phyloP scores from a whole-genome alignment of 2,329 filamentous ascomycete species.

The Ophiosphaerella narmari region DNA sequence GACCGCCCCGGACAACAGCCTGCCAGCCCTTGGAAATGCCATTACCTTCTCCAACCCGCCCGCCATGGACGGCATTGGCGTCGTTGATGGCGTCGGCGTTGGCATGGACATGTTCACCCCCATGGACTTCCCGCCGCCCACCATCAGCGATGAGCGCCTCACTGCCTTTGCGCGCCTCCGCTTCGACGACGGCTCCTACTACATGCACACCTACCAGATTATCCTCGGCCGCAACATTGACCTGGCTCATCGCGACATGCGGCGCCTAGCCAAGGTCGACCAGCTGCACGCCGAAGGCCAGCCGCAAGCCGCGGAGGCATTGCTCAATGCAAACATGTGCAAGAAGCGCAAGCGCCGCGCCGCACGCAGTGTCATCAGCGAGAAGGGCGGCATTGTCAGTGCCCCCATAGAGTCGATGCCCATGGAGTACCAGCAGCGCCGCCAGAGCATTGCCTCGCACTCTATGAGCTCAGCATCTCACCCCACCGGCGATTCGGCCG shows the following conservation, averaged over 20 bases:
- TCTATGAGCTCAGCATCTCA: conserved; percentile 57
- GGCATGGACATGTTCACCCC: conserved; percentile 9
- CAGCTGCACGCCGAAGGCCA: conserved; percentile 32
- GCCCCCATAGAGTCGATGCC: conserved; percentile 40
- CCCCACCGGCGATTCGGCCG: conserved; percentile 39
- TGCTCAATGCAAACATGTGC: conserved; percentile 22
- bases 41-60: conserved; percentile 23
- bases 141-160: conserved; percentile 46
- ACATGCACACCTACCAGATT: conserved; percentile 76
- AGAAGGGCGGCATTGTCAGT: conserved; percentile 68
- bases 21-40: conserved; percentile 26
- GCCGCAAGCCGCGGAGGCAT: conserved; percentile 25
- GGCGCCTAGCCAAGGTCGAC: conserved; percentile 47
- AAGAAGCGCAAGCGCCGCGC: conserved; percentile 56
- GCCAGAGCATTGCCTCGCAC: conserved; percentile 48
- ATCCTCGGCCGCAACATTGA: conserved; percentile 72
- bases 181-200: conserved; percentile 76
- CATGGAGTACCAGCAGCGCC: conserved; percentile 41
- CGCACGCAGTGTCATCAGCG: conserved; percentile 66
- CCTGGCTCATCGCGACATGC: conserved; percentile 56
- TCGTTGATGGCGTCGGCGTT: conserved; percentile 17
- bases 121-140: conserved; percentile 18
- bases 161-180: conserved; percentile 69
- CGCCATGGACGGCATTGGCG: conserved; percentile 13
- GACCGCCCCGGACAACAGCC: conserved; percentile 7